Conservation (phyloP, 2,329 filamentous ascomycete species). For the Beauveria sp. region DNA sequence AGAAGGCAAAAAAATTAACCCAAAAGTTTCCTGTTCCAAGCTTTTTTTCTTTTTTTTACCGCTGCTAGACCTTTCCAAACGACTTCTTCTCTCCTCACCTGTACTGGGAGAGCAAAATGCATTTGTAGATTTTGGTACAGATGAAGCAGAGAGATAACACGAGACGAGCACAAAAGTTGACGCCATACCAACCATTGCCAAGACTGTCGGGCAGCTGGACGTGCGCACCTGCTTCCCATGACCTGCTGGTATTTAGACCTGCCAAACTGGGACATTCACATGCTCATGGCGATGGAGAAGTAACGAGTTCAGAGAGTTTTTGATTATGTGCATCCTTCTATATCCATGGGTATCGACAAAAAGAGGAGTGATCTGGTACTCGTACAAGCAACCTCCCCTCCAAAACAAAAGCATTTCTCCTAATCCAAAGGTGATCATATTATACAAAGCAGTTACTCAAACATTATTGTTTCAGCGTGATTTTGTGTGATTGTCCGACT, state of each 20-base stretch:
- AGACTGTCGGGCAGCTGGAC: not conserved
- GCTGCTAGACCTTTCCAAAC: not conserved
- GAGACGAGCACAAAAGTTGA: not conserved
- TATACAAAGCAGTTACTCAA: not conserved
- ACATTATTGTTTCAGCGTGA: not conserved
- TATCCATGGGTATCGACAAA: conserved; percentile 5
- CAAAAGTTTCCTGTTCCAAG: conserved; percentile 2
- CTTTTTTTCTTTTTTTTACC: not conserved
- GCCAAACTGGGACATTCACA: not conserved
- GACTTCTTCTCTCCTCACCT: not conserved
- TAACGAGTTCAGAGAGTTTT: not conserved
- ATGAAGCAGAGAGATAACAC: too few relatives aligned
- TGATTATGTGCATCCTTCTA: not conserved
- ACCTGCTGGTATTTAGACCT: too few relatives aligned
- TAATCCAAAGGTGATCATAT: not conserved
- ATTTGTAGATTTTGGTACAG: too few relatives aligned
- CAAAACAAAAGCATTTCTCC: not conserved
- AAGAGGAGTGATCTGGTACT: not conserved
- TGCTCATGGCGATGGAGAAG: not conserved
- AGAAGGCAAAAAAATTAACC: not conserved
- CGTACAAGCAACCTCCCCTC: not conserved
- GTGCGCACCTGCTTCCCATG: not conserved
- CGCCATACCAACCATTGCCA: not conserved
- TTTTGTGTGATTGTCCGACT: not conserved
- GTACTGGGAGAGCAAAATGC: too few relatives aligned